Evolutionary conservation across 2,329 filamentous ascomycete species (phyloP), one percentile per base, ranked within the genome.

Genomic region (Aspergillus luchuensis): DNA sequence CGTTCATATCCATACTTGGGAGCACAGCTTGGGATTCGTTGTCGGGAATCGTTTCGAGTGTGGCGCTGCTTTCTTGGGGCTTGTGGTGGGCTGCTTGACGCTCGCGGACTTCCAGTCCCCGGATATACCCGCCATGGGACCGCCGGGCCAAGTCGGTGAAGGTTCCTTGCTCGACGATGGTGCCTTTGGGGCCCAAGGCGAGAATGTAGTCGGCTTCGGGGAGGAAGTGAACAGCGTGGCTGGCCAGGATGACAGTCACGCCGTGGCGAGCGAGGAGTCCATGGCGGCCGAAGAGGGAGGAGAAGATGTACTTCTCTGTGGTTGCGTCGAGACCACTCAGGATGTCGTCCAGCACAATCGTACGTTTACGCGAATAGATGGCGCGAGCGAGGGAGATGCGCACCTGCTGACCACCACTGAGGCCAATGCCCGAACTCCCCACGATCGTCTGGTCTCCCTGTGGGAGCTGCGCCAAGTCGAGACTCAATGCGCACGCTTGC

Each of bases 211-310:
- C 80, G 17, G 78, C 71, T 54, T 73, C 64, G 7, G 59, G 67
- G n/a, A 75, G 70, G 30, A 76, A 47, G 72, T 73, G 76, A 39
- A 74, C 72, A 21, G 72, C 72, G 48, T 81, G 78, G 0, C 80
- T 81, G 0, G 77, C 75, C 4, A 85, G 66, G 1, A 85, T 63
- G 0, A 81, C 76, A 0, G 80, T 82, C 7, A 72, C 71, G 0
- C 72, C 70, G 17, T 71, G 66, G 13, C 66, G 69, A 11, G 75
- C 74, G 1, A 84, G 66, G 1, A 85, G 58, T 0, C 84, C 83
- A 3, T 69, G n/a, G 8, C 59, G 63, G 1, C 78, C 78, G 38
- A 80, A 73, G 5, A 80, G 67, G 55, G 73, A 72, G 39, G 76
- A 68, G 64, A 77, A 79, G 2, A 80, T 72, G 11, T 65, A 65